Percentiles rank a stretch among this genome's conserved stretches.
These are phyloP conservation scores for Xanthoconium separans DNA, from an alignment of 1,284 basidiomycete species.

Conservation along the genomic window DNA sequence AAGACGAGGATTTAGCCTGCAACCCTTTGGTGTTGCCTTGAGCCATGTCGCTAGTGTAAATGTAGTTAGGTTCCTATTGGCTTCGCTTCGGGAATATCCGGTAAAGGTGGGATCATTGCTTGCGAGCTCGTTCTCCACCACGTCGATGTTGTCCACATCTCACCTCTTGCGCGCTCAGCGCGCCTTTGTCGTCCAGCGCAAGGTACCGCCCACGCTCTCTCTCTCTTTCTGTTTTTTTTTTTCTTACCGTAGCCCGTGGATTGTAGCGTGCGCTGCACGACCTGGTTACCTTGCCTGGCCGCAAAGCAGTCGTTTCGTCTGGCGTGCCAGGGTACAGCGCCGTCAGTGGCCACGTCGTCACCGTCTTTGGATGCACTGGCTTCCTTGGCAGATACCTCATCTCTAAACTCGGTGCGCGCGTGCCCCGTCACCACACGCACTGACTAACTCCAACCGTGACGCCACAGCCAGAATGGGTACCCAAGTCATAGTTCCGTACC, in stretches of 20 bases:
- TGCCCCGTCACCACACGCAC: not conserved
- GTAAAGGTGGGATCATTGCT: conserved; percentile 5
- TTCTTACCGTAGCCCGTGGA: not conserved
- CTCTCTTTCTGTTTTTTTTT: not conserved
- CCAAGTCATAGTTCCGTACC: conserved; percentile 94
- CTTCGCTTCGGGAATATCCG: conserved; percentile 29
- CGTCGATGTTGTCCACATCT: conserved; percentile 47
- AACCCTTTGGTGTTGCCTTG: conserved; percentile 72
- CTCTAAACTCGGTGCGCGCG: conserved; percentile 76
- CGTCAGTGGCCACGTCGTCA: conserved; percentile 86
- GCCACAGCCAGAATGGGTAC: conserved; percentile 84
- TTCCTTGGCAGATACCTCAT: conserved; percentile 96
- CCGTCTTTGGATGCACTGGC: conserved; percentile 96
- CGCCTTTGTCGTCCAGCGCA: conserved; percentile 40
- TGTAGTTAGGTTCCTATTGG: not conserved
- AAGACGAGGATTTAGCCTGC: conserved; percentile 47
- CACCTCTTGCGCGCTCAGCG: conserved; percentile 53
- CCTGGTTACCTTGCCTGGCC: conserved; percentile 57
- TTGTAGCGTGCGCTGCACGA: conserved; percentile 70
- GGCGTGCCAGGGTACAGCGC: conserved; percentile 87
- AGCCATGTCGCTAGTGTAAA: conserved; percentile 35
- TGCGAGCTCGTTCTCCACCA: conserved; percentile 12
- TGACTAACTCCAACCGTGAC: conserved; percentile 13
- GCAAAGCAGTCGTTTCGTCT: conserved; percentile 67
- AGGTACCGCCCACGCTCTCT: conserved; percentile 34